Evolutionary conservation across 2,329 filamentous ascomycete species (phyloP).

Genomic region (Setomelanomma holmii): DNA sequence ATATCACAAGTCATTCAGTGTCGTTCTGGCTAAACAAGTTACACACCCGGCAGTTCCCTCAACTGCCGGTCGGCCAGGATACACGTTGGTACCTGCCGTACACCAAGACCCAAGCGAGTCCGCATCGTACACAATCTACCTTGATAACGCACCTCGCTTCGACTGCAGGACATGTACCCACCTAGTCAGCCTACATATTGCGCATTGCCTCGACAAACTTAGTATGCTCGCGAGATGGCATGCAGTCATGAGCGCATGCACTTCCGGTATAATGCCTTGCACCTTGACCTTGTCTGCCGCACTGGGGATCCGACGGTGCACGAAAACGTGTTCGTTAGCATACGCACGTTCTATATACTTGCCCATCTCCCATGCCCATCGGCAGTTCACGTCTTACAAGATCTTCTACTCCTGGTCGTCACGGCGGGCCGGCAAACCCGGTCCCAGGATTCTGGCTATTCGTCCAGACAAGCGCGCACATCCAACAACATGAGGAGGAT

Average conservation of each 20-base stretch:
- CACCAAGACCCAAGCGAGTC: not conserved
- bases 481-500: slow-evolving; percentile 53
- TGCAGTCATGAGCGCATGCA: too few relatives aligned
- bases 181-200: not conserved
- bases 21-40: not conserved
- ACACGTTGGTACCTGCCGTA: not conserved
- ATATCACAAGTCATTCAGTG: too few relatives aligned
- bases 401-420: not conserved
- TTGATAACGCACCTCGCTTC: not conserved
- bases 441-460: not conserved
- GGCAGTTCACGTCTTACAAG: not conserved
- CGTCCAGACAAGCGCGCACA: slow-evolving; percentile 12
- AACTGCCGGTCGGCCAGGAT: not conserved
- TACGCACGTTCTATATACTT: not conserved
- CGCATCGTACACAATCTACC: not conserved
- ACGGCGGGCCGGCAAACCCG: not conserved
- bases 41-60: not conserved
- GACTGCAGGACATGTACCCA: not conserved
- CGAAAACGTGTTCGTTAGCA: not conserved
- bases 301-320: not conserved
- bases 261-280: too few relatives aligned
- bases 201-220: not conserved
- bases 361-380: not conserved
- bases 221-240: too few relatives aligned
- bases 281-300: too few relatives aligned